Percentiles rank a stretch among this genome's conserved stretches.
Evolutionary conservation across 2,329 filamentous ascomycete species (phyloP).

Genomic region (Lachnellula arida): DNA sequence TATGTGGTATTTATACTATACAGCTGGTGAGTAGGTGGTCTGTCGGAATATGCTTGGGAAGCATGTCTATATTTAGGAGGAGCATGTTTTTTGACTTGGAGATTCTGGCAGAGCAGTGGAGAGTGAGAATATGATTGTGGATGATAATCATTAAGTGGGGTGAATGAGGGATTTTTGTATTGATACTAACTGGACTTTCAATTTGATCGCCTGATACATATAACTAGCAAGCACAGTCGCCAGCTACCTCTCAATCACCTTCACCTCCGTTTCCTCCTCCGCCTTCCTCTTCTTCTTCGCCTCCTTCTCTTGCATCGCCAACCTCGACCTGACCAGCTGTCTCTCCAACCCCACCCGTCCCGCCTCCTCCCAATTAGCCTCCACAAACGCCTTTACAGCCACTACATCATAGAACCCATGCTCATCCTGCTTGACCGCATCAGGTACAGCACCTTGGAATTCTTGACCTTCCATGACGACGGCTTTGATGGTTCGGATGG

Average conservation of each 20-base stretch:
- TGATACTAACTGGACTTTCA: no score
- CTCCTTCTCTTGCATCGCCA: slow-evolving; percentile 16
- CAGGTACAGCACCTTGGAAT: slow-evolving; percentile 34
- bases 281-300: slow-evolving; percentile 10
- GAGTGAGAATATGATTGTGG: no score
- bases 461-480: slow-evolving; percentile 45
- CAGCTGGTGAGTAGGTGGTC: no score
- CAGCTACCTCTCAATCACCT: background rate
- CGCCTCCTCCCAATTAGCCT: slow-evolving; percentile 36
- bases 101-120: no score
- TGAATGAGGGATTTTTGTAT: no score
- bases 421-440: slow-evolving; percentile 29
- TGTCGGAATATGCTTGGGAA: no score
- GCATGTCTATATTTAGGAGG: no score
- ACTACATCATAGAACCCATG: slow-evolving; percentile 43
- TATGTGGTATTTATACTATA: no score
- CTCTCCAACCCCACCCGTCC: slow-evolving; percentile 32
- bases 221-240: background rate
- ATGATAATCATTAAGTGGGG: no score
- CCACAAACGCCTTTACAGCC: slow-evolving; percentile 40
- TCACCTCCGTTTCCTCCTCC: background rate
- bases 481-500: slow-evolving; percentile 42
- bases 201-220: no score
- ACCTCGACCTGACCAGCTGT: slow-evolving; percentile 18
- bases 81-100: no score